Conservation (phyloP, 2,329 filamentous ascomycete genomes). For the Aspergillus neotritici region DNA sequence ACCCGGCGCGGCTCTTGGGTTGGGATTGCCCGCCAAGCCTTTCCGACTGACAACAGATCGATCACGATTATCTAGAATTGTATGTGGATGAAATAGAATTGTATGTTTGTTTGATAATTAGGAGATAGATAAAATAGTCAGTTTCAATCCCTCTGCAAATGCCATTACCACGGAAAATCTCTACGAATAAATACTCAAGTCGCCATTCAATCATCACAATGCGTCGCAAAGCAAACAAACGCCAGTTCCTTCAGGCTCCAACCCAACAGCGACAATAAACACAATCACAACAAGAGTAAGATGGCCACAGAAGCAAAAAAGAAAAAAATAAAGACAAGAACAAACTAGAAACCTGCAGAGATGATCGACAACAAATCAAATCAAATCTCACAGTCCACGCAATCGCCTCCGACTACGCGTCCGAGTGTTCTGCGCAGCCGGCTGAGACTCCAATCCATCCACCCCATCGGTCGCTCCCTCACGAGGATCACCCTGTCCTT, state of each 20-base stretch:
- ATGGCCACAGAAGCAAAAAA: conserved; percentile 5
- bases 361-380: conserved; percentile 4
- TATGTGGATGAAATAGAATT: no score
- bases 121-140: no score
- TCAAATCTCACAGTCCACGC: conserved; percentile 22
- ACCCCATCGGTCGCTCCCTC: conserved; percentile 13
- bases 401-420: conserved; percentile 23
- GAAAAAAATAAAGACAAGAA: conserved; percentile 11
- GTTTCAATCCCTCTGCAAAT: no score
- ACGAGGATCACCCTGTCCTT: conserved; percentile 9
- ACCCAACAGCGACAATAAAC: no score
- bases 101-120: no score
- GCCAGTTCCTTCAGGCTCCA: conserved; percentile 13
- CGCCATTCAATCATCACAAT: no score
- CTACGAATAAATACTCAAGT: no score
- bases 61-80: no score
- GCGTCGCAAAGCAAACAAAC: conserved; percentile 1
- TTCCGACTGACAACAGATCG: no score
- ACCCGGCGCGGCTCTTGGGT: neutral
- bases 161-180: no score
- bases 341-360: conserved; percentile 9
- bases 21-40: no score
- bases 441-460: conserved; percentile 9
- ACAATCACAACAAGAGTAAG: conserved; percentile 2
- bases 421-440: conserved; percentile 23